These are phyloP conservation scores for Polytrichum formosum DNA, from an alignment of 225 moss, liverwort and hornwort genomes.

Conservation along the genomic window DNA sequence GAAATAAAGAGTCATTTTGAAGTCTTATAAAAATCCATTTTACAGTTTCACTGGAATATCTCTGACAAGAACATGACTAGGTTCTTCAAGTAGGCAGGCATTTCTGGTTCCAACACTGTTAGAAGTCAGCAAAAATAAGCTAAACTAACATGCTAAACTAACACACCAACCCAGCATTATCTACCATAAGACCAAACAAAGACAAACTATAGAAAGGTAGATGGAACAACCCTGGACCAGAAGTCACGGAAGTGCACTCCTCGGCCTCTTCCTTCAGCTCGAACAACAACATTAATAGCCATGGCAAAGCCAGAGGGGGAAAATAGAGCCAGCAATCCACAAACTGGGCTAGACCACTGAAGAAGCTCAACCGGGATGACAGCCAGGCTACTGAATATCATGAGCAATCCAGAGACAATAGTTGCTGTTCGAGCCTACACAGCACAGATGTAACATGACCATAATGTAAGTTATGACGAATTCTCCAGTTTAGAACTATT, in stretches of 20 bases:
- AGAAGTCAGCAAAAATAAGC: no score
- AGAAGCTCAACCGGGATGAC: constrained; percentile 87
- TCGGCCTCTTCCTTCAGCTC: constrained; percentile 84
- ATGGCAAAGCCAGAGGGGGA: constrained; percentile 79
- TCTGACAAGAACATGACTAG: no score
- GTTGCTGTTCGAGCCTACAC: constrained; percentile 62
- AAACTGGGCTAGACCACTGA: constrained; percentile 64
- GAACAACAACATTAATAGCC: constrained; percentile 78
- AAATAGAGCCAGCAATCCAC: constrained; percentile 69
- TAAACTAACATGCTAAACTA: no score
- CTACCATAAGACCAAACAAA: no score
- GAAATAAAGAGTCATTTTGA: no score
- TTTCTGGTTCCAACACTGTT: no score
- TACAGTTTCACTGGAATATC: no score
- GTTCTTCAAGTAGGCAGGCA: no score
- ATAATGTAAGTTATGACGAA: no score
- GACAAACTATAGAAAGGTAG: constrained; percentile 21
- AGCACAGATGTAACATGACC: neutral
- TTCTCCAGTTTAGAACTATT: no score
- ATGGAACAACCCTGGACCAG: constrained; percentile 87
- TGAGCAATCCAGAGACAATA: constrained; percentile 68
- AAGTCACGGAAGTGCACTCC: constrained; percentile 71
- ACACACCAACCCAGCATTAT: no score
- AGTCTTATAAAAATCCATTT: no score
- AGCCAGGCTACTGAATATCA: constrained; percentile 72